phyloP scores from a whole-genome alignment of 768 basidiomycete genomes.

The Solioccasus polychromus region DNA sequence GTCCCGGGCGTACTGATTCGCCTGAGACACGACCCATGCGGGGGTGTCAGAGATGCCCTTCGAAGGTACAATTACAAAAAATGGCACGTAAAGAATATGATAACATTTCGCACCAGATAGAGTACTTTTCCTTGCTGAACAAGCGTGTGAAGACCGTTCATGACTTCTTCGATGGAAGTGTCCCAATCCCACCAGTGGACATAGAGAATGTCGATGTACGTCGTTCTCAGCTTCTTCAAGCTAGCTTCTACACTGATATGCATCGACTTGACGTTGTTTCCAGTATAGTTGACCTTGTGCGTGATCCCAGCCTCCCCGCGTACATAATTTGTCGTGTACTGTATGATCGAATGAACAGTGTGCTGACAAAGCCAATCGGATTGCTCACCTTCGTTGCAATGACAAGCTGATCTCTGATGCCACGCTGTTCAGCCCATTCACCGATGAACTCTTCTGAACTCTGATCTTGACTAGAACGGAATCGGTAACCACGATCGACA shows the following conservation, averaged over 20 bases:
- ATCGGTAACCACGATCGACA: neutral
- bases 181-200: constrained; percentile 37
- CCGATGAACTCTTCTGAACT: constrained; percentile 44
- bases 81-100: too few relatives aligned
- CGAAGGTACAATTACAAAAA: neutral
- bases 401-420: constrained; percentile 44
- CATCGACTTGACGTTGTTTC: constrained; percentile 48
- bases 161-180: constrained; percentile 40
- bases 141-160: constrained; percentile 37
- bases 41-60: constrained; percentile 33
- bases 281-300: constrained; percentile 41
- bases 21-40: constrained; percentile 40
- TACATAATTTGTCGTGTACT: constrained; percentile 26
- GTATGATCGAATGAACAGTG: neutral
- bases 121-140: constrained; percentile 39
- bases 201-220: constrained; percentile 22
- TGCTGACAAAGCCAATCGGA: neutral
- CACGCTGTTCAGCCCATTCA: constrained; percentile 43
- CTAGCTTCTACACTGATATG: constrained; percentile 35
- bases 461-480: constrained; percentile 34
- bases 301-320: constrained; percentile 5
- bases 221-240: constrained; percentile 23
- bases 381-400: constrained; percentile 39
- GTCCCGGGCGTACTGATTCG: constrained; percentile 41
- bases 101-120: constrained; percentile 24